Conservation (phyloP, 208 protist species). For the Crithidia sp. region DNA sequence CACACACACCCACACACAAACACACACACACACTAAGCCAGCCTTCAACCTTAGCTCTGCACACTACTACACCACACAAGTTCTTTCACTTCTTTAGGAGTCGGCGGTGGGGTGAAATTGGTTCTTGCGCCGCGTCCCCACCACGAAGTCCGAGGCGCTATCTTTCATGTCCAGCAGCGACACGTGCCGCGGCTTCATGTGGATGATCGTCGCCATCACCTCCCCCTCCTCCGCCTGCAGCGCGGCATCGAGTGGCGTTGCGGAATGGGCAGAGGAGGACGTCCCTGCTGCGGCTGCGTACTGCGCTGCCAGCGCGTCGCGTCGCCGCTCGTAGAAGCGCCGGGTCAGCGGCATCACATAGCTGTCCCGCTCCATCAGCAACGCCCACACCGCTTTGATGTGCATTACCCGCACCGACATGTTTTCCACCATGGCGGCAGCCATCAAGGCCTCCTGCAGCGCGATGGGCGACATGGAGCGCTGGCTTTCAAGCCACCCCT, state of each 20-base stretch:
- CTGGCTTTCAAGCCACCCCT: slow-evolving; percentile 38
- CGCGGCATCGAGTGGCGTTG: background rate
- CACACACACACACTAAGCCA: too few relatives aligned
- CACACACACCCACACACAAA: too few relatives aligned
- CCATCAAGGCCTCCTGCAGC: slow-evolving; percentile 87
- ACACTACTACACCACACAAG: too few relatives aligned
- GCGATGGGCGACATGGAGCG: slow-evolving; percentile 77
- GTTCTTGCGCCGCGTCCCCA: slow-evolving; percentile 80
- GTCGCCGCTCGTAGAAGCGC: slow-evolving; percentile 57
- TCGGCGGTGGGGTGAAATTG: slow-evolving; percentile 43
- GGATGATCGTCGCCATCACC: slow-evolving; percentile 57
- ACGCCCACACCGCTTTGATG: slow-evolving; percentile 50
- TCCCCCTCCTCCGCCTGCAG: slow-evolving; percentile 24
- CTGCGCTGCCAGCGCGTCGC: slow-evolving; percentile 36
- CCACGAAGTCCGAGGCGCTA: slow-evolving; percentile 82
- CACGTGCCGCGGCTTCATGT: slow-evolving; percentile 68
- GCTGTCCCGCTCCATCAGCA: slow-evolving; percentile 64
- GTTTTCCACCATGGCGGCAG: slow-evolving; percentile 47
- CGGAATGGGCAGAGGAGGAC: too few relatives aligned
- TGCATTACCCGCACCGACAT: slow-evolving; percentile 32
- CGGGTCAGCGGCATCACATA: slow-evolving; percentile 89
- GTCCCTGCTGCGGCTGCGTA: background rate
- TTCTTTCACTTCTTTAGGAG: background rate
- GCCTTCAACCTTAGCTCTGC: too few relatives aligned
- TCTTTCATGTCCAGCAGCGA: slow-evolving; percentile 90